Base-by-base conservation (phyloP, 2,329 filamentous ascomycete species). In the Arachnomyces sp. region DNA sequence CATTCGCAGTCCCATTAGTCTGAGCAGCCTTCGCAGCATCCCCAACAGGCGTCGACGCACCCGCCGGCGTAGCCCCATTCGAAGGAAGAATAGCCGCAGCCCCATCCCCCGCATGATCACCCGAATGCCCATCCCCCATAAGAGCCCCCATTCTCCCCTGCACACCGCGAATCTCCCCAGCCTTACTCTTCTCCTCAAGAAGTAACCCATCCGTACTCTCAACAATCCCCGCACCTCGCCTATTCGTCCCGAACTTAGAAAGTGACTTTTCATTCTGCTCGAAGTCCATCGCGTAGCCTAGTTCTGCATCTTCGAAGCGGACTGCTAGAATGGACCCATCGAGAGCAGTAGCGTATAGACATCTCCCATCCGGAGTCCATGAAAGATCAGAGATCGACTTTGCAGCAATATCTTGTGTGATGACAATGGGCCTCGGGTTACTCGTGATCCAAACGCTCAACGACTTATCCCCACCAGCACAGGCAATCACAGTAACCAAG, bases 361-460 rank as follows among this genome's bases (percentile, higher is more conserved):
- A 88, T 56, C 84, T 84, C 2, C 92, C 93, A 60, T 94, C 87
- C 0, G 92, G 92, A 4, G 83, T 84, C 92, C 92, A 98, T 0
- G 90, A 80, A 39, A 98, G 70, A 64, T 98, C 92, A 1, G 88
- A 93, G 49, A 98, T 90, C 1, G 92, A 85, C 60, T 98, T 98
- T 31, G 79, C 79, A 13, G 86, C 82, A 43, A 98, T 64, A 53
- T 96, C 90, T 57, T 94, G 87, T 7, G 88, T 74, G 38, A 96
- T 88, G 14, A 95, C 81, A 14, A 96, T 81, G 0, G 92, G 92
- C 15, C 92, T 73, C 1, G 92, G 89, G 16, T 86, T 94, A 56
- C 88, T 94, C 1, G 93, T 98, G 53, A 95, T 96, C 92, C 92
- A 98, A 29, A 98, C 82, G 55, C 87, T 95, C 31, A 98, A 66